Base-by-base conservation (phyloP, 179 eudicot species). In the Nepenthes alata region DNA sequence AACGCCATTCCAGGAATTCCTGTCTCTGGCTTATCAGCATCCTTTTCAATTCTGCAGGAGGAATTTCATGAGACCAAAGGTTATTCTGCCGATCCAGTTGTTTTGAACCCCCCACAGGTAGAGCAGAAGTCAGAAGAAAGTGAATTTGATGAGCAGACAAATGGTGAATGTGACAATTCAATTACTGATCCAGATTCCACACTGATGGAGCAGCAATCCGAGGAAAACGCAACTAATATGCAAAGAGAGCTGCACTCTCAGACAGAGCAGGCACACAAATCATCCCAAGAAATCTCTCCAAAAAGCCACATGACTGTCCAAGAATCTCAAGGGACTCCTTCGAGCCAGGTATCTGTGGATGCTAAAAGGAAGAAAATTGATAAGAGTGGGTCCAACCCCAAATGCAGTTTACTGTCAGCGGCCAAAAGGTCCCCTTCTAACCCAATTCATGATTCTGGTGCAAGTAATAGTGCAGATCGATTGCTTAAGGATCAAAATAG, bases 321-420 rank as follows among this genome's bases (percentile, higher is more conserved):
- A 52, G 96, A 85, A 57, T 78, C 85, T 53, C 90, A 82, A 53
- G 81, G 61, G 47, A 88, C 96, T 48, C 97, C 96, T 68, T 83
- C 97, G 35, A 85, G 85, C 65, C 87, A 84, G 72, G 80, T 75
- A 47, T 86, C 93, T 37, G 74, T 72, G 54, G 82, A 82, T 37
- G 60, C 75, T 60, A 84, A 82, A 68, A 82, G 66, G 72, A 75
- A 54, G 57, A 84, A 64, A 72, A 67, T 47, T 65, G 90, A 72
- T 38, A 83, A 78, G 66, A 77, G 69, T 35, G 71, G 72, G 48
- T 74, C 86, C 10, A 67, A 56, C 47, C 66, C 67, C 36, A 90
- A 85, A 58, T 82, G 75, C 9, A 73, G 56, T 63, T 73, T 87
- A 50, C 71, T 65, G 41, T 80, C 94, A 16, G 67, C 74, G 36